Conservation (phyloP, 306 rosid genomes). For the Myrica gale region DNA sequence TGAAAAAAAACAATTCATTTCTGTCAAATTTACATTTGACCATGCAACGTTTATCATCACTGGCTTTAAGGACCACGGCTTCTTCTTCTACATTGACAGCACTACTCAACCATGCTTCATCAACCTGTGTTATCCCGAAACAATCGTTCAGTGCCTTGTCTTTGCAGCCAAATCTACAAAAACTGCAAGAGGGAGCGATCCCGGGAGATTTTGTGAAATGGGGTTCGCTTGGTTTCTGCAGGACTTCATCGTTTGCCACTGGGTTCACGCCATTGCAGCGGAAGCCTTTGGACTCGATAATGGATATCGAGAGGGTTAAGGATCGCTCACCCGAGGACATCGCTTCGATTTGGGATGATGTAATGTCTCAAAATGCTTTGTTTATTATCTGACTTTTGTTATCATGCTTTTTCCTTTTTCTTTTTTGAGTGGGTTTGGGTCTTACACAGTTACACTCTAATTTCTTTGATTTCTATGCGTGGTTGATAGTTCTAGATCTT, state of each 20-base stretch:
- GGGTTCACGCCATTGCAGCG: slow-evolving; percentile 77
- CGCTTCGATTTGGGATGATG: slow-evolving; percentile 88
- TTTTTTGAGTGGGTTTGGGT: not conserved
- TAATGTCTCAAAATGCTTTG: slow-evolving; percentile 35
- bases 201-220: slow-evolving; percentile 60
- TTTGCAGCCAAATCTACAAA: slow-evolving; percentile 21
- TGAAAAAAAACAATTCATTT: not conserved
- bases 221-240: slow-evolving; percentile 68
- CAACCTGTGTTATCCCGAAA: not conserved
- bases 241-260: slow-evolving; percentile 66
- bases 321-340: slow-evolving; percentile 71
- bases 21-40: slow-evolving; percentile 4
- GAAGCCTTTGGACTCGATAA: slow-evolving; percentile 75
- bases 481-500: no score
- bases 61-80: slow-evolving; percentile 35
- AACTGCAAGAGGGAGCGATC: slow-evolving; percentile 36
- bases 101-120: slow-evolving; percentile 20
- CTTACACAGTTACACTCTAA: not conserved
- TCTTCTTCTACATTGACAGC: slow-evolving; percentile 14
- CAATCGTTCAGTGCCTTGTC: slow-evolving; percentile 36
- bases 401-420: slow-evolving; percentile 1
- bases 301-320: slow-evolving; percentile 64
- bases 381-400: slow-evolving; percentile 1
- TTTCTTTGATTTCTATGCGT: not conserved
- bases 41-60: slow-evolving; percentile 47